A percentile compares a stretch with the other conserved stretches of the same genome.
phyloP scores from a whole-genome alignment of 352 stramenopile species.

The Globisporangium perplexum region DNA sequence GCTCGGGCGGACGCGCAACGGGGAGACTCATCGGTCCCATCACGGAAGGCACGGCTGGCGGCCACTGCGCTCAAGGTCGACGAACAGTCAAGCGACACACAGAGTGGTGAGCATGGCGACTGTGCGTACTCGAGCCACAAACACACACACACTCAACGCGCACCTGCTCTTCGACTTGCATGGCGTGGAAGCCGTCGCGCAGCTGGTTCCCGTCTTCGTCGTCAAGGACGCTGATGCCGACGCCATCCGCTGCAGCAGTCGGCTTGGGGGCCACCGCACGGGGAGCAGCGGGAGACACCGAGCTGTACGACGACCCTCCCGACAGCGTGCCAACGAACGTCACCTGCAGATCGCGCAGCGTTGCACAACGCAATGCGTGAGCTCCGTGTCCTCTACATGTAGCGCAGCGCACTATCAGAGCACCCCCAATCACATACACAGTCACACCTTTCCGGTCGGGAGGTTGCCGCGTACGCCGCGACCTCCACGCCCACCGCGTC shows the following conservation, averaged over 20 bases:
- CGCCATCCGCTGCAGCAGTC: conserved; percentile 53
- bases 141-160: too few relatives aligned
- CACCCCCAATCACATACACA: neutral
- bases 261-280: conserved; percentile 40
- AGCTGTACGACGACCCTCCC: conserved; percentile 72
- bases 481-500: conserved; percentile 43
- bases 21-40: conserved; percentile 84
- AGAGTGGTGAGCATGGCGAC: neutral
- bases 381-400: too few relatives aligned
- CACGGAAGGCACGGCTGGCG: conserved; percentile 63
- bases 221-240: conserved; percentile 82
- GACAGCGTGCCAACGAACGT: conserved; percentile 79
- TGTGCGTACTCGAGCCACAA: too few relatives aligned
- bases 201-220: conserved; percentile 41
- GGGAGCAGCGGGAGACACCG: conserved; percentile 24
- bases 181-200: conserved; percentile 39
- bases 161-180: conserved; percentile 52
- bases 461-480: conserved; percentile 46
- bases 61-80: conserved; percentile 34
- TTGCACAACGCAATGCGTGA: too few relatives aligned
- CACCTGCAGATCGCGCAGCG: conserved; percentile 21
- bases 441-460: conserved; percentile 47
- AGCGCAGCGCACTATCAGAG: too few relatives aligned
- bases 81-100: neutral
- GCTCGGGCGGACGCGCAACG: conserved; percentile 58